These are phyloP conservation scores for Globisporangium viniferum DNA, from an alignment of 352 stramenopile species.

Conservation along the genomic window DNA sequence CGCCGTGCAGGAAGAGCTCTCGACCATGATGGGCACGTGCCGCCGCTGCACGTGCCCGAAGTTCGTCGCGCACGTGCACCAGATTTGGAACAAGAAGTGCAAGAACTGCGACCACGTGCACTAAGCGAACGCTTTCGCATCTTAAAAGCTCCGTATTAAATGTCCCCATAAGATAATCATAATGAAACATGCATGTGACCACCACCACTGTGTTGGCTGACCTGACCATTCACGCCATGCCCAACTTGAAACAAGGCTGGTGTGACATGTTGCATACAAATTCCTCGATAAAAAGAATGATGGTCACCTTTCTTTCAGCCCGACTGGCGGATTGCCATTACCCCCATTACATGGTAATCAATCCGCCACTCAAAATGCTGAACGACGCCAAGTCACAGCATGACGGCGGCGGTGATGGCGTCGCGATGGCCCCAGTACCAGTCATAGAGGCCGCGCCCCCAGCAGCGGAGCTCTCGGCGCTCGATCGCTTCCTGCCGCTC, in stretches of 20 bases:
- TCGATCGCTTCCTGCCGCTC: constrained; percentile 57
- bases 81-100: constrained; percentile 32
- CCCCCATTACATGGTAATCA: not conserved
- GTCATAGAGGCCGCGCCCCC: not conserved
- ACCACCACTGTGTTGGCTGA: too few species aligned
- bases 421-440: not conserved
- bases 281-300: not conserved
- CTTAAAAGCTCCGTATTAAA: too few species aligned
- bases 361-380: not conserved
- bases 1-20: not conserved
- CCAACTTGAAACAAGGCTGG: too few species aligned
- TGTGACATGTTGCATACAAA: not conserved
- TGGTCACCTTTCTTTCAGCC: not conserved
- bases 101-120: constrained; percentile 28
- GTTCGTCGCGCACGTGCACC: constrained; percentile 23
- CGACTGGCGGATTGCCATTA: too few species aligned
- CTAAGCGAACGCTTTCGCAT: not conserved
- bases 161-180: too few species aligned
- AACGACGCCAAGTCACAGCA: not conserved
- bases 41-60: constrained; percentile 17
- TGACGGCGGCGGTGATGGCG: not conserved
- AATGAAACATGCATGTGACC: too few species aligned
- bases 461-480: constrained; percentile 29
- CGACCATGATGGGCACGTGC: constrained; percentile 19
- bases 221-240: too few species aligned